A percentile compares a stretch with the other conserved stretches of the same genome.
phyloP scores from a whole-genome alignment of 1,284 basidiomycete species.

The Neotropicomus parvogracilis region DNA sequence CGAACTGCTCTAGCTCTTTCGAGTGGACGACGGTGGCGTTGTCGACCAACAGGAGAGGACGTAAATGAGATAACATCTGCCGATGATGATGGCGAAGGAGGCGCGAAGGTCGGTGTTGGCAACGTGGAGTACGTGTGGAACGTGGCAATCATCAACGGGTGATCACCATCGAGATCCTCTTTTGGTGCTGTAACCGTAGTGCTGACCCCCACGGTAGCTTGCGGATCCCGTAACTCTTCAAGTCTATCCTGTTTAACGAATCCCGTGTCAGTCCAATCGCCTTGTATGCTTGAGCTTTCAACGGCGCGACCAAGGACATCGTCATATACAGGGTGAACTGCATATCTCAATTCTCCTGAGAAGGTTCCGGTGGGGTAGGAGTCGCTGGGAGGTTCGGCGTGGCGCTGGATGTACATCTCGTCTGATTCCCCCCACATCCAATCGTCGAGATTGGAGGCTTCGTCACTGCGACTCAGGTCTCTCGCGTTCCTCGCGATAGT shows the following conservation, averaged over 20 bases:
- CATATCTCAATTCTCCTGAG: not conserved
- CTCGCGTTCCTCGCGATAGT: not conserved
- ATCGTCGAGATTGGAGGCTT: not conserved
- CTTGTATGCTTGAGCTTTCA: not conserved
- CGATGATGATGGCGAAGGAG: constrained; percentile 31
- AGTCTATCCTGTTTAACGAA: not conserved
- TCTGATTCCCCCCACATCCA: constrained; percentile 5
- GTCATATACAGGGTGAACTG: not conserved
- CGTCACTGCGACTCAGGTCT: not conserved
- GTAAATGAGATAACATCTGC: constrained; percentile 23
- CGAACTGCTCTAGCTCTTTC: constrained; percentile 32
- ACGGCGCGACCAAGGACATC: constrained; percentile 1
- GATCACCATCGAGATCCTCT: constrained; percentile 21
- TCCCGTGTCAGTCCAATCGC: not conserved
- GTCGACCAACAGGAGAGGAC: constrained; percentile 19
- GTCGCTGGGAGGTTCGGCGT: not conserved
- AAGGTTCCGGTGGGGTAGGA: not conserved
- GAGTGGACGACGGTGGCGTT: constrained; percentile 30
- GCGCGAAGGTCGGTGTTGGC: constrained; percentile 28
- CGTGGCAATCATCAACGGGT: constrained; percentile 14
- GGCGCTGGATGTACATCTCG: not conserved
- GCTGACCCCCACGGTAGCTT: constrained; percentile 1
- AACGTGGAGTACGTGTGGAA: constrained; percentile 30
- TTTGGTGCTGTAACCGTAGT: constrained; percentile 2
- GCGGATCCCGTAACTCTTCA: constrained; percentile 17